Evolutionary conservation across 257 asterid genomes (phyloP).

Genomic region (Lavandula angustifolia): DNA sequence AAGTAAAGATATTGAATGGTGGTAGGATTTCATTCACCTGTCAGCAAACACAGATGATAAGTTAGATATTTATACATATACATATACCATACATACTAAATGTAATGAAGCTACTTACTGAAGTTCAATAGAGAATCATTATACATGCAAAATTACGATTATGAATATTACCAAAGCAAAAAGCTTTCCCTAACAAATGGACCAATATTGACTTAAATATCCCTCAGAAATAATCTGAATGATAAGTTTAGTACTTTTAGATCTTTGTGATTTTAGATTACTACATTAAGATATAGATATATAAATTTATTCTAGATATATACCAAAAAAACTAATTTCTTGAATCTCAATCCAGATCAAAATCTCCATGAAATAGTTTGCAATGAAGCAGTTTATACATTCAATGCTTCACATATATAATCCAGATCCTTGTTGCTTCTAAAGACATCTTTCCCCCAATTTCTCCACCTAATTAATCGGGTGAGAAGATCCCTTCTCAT

Average conservation of each 20-base stretch:
- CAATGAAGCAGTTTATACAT: constrained; percentile 28
- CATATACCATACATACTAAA: neutral
- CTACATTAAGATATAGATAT: too few species aligned
- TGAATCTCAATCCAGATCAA: neutral
- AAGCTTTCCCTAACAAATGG: too few species aligned
- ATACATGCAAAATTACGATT: neutral
- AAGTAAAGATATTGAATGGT: constrained; percentile 2
- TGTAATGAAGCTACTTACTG: constrained; percentile 12
- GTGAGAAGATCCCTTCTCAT: constrained; percentile 54
- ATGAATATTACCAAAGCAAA: neutral
- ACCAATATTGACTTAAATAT: too few species aligned
- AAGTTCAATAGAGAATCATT: constrained; percentile 16
- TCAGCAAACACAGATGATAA: constrained; percentile 17
- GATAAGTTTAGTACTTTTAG: too few species aligned
- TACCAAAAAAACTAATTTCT: neutral
- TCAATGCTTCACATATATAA: constrained; percentile 45
- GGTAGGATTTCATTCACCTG: constrained; percentile 27
- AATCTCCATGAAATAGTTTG: neutral
- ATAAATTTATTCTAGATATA: too few species aligned
- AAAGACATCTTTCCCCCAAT: constrained; percentile 52
- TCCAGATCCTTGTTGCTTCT: constrained; percentile 47
- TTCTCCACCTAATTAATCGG: constrained; percentile 57
- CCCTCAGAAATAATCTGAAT: too few species aligned
- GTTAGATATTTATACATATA: constrained; percentile 9
- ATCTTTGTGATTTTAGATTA: too few species aligned